phyloP scores from a whole-genome alignment of 768 basidiomycete genomes.

The Termitomyces sp. region DNA sequence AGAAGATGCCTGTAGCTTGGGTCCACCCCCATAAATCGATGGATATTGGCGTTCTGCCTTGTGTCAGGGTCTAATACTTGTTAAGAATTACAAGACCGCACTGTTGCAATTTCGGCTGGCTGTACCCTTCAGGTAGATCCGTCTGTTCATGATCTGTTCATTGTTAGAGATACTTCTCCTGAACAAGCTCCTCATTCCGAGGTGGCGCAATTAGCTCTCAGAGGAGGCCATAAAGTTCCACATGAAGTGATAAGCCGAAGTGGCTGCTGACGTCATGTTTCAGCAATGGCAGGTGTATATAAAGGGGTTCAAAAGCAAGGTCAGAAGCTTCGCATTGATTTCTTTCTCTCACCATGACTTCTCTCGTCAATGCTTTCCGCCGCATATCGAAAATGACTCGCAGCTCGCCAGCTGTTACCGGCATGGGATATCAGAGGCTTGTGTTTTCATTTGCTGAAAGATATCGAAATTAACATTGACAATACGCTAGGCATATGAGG shows the following conservation, averaged over 20 bases:
- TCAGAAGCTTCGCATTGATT: neutral
- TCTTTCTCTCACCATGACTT: conserved; percentile 9
- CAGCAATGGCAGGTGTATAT: conserved; percentile 8
- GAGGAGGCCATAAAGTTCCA: neutral
- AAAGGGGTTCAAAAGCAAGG: neutral
- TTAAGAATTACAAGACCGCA: neutral
- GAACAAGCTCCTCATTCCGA: neutral
- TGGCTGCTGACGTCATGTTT: conserved; percentile 14
- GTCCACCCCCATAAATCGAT: no score
- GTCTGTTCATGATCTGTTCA: neutral
- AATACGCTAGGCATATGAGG: conserved; percentile 18
- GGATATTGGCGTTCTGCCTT: neutral
- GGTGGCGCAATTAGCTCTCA: neutral
- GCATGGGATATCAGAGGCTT: neutral
- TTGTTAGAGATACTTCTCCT: neutral
- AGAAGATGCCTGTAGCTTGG: no score
- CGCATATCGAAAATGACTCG: neutral
- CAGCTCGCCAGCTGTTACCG: neutral
- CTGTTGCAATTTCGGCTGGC: neutral
- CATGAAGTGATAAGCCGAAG: neutral
- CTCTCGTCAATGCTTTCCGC: conserved; percentile 4
- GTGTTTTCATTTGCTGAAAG: neutral
- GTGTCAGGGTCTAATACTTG: neutral
- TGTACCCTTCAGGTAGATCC: neutral
- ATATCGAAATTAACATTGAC: neutral